Percentiles rank a stretch among this genome's conserved stretches.
Conservation (phyloP, 2,329 filamentous ascomycete species). For the Seiridium unicorne region DNA sequence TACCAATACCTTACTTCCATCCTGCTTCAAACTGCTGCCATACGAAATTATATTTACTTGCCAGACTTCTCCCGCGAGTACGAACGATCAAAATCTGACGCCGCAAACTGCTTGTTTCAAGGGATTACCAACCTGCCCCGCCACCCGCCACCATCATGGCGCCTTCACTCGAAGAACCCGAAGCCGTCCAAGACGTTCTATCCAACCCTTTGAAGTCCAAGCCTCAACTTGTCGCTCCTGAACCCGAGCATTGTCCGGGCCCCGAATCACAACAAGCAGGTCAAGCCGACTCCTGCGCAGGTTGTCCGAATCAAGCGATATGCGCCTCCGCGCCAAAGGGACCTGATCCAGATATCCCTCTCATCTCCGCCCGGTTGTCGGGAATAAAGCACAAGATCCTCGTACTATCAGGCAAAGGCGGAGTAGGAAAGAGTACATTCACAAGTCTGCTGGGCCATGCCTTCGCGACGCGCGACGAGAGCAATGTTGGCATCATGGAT, state of each 20-base stretch:
- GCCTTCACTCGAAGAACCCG: constrained; percentile 74
- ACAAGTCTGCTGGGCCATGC: constrained; percentile 84
- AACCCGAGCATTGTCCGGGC: constrained; percentile 95
- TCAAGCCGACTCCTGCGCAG: constrained; percentile 79
- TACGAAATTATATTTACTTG: too few species aligned
- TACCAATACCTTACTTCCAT: background rate
- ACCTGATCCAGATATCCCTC: constrained; percentile 87
- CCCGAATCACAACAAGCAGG: constrained; percentile 74
- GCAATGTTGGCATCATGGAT: constrained; percentile 91
- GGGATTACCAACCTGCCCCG: too few species aligned
- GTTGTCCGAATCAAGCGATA: constrained; percentile 93
- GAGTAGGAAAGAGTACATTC: constrained; percentile 95
- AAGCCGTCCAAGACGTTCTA: constrained; percentile 66
- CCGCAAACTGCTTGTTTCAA: too few species aligned
- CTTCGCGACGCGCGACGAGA: constrained; percentile 77
- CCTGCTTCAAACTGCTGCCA: too few species aligned
- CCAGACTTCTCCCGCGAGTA: too few species aligned
- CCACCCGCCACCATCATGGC: constrained; percentile 57
- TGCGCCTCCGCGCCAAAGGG: constrained; percentile 94
- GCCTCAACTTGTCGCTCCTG: constrained; percentile 85
- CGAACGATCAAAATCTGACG: too few species aligned
- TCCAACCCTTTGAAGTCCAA: constrained; percentile 73
- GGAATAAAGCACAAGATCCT: constrained; percentile 89
- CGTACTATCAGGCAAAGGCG: constrained; percentile 90
- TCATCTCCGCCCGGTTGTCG: constrained; percentile 80